These are phyloP conservation scores for Anastatica hierochuntica DNA, from an alignment of 345 rosid genomes.

Conservation along the genomic window DNA sequence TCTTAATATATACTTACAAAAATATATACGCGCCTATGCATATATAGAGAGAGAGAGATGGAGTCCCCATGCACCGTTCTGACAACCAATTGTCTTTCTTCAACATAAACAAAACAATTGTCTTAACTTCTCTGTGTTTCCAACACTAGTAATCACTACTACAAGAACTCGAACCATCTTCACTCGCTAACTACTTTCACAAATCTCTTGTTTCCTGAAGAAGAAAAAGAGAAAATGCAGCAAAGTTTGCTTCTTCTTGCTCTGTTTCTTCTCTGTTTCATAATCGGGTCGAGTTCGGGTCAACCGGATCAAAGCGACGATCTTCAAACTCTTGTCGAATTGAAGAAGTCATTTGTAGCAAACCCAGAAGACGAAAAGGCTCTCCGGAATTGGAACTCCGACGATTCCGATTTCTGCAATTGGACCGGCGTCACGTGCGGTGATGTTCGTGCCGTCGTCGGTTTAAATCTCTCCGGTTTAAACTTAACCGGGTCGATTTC, in stretches of 20 bases:
- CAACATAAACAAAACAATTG: not conserved
- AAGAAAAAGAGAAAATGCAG: constrained; percentile 13
- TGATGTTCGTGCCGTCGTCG: constrained; percentile 27
- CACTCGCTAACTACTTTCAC: not conserved
- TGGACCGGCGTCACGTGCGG: constrained; percentile 74
- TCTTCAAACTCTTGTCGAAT: constrained; percentile 40
- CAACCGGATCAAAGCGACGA: constrained; percentile 23
- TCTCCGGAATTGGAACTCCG: constrained; percentile 48
- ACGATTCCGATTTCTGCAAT: constrained; percentile 42
- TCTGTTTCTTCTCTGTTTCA: not conserved
- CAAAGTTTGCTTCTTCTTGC: not conserved
- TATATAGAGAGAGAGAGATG: not conserved
- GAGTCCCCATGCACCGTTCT: constrained; percentile 21
- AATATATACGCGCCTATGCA: too few relatives aligned
- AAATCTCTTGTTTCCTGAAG: not conserved
- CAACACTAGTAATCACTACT: constrained; percentile 5
- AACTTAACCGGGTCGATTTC: constrained; percentile 60
- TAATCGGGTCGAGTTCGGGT: not conserved
- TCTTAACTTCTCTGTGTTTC: constrained; percentile 17
- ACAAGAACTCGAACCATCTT: too few relatives aligned
- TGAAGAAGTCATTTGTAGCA: constrained; percentile 37
- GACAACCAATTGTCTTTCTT: constrained; percentile 9
- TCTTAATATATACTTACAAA: too few relatives aligned
- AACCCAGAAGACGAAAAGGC: constrained; percentile 29
- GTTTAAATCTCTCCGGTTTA: constrained; percentile 55